phyloP scores from a whole-genome alignment of 2,329 filamentous ascomycete genomes.

The Alternaria sp. region DNA sequence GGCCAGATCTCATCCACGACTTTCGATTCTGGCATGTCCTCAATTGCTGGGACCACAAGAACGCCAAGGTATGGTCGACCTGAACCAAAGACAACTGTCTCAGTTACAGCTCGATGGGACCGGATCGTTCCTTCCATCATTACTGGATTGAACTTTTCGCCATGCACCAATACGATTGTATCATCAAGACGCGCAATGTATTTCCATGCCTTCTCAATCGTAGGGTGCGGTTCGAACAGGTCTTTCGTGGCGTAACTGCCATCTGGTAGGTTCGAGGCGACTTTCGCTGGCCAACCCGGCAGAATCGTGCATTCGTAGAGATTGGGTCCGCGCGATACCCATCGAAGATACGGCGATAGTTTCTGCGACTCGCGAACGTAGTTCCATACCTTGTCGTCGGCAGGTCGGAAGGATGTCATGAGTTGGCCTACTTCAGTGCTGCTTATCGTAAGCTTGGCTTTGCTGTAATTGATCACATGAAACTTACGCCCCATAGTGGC shows the following conservation, averaged over 20 bases:
- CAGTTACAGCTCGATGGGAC: conserved; percentile 60
- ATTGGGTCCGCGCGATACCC: conserved; percentile 45
- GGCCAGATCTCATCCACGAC: conserved; percentile 57
- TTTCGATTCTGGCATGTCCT: background rate
- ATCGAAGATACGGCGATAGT: conserved; percentile 53
- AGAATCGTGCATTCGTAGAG: conserved; percentile 51
- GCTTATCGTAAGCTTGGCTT: background rate
- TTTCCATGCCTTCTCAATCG: conserved; percentile 53
- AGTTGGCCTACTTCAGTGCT: conserved; percentile 68
- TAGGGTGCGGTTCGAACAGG: conserved; percentile 55
- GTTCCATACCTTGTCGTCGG: conserved; percentile 65
- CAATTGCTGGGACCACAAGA: conserved; percentile 56
- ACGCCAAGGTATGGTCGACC: conserved; percentile 61
- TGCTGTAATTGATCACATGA: too few relatives aligned
- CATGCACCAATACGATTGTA: conserved; percentile 56
- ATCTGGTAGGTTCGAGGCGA: conserved; percentile 27
- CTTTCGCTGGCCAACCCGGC: conserved; percentile 46
- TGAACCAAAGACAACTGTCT: conserved; percentile 64
- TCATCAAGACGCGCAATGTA: conserved; percentile 57
- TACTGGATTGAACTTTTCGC: conserved; percentile 58
- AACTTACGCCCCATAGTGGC: conserved; percentile 62
- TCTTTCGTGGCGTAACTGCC: conserved; percentile 46
- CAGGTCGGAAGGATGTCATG: conserved; percentile 66
- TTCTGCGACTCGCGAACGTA: conserved; percentile 58
- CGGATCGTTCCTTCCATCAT: conserved; percentile 62